These are phyloP conservation scores for Cornus kousa DNA, from an alignment of 148 eudicot species.

Conservation along the genomic window DNA sequence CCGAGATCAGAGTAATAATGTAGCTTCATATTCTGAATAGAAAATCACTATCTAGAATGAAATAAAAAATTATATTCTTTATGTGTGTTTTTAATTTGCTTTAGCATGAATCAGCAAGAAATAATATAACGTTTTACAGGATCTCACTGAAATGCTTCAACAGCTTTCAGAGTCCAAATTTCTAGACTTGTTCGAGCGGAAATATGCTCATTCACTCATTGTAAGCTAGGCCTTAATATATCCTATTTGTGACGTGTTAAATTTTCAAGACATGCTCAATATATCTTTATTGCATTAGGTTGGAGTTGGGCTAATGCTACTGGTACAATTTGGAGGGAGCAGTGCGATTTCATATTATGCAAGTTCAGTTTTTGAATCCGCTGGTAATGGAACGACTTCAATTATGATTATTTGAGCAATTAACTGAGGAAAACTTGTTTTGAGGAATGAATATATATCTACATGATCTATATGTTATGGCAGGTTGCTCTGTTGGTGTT, in stretches of 20 bases:
- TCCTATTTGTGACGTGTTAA: not conserved
- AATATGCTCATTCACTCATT: conserved; percentile 49
- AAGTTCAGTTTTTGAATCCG: conserved; percentile 3
- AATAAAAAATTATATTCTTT: too few species aligned
- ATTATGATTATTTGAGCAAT: too few species aligned
- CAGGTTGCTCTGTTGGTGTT: not conserved
- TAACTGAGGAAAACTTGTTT: not conserved
- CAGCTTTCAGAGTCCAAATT: conserved; percentile 32
- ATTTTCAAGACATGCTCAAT: not conserved
- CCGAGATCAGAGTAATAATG: conserved; percentile 54
- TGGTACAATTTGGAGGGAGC: conserved; percentile 1
- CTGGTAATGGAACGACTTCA: not conserved
- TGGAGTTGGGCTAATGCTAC: conserved; percentile 6
- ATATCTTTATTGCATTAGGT: not conserved
- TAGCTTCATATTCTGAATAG: not conserved
- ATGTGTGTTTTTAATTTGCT: not conserved
- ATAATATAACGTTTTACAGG: conserved; percentile 31
- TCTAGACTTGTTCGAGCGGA: conserved; percentile 41
- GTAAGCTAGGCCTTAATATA: conserved; percentile 25
- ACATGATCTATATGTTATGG: not conserved
- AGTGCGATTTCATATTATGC: conserved; percentile 1
- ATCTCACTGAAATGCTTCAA: conserved; percentile 30
- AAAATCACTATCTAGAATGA: not conserved
- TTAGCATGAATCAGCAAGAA: not conserved
- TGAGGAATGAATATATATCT: not conserved